Conservation (phyloP, 2,329 filamentous ascomycete genomes). For the Penicillium nordicum region DNA sequence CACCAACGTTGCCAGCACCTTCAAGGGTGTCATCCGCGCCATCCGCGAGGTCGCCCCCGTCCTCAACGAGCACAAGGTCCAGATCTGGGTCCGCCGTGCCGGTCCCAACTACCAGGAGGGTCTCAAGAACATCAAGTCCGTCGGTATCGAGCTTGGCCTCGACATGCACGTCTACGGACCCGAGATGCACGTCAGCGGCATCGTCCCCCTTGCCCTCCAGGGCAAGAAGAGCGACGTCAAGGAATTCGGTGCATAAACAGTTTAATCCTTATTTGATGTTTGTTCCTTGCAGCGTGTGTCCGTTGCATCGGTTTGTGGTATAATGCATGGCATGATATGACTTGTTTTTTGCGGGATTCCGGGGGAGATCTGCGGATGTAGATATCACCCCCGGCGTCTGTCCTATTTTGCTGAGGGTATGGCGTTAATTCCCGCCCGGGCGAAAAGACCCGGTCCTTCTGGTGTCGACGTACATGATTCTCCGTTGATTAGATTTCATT, state of each 20-base stretch:
- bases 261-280: constrained; percentile 24
- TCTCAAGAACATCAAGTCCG: constrained; percentile 99
- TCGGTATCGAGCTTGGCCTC: constrained; percentile 87
- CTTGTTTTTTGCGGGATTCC: constrained; percentile 23
- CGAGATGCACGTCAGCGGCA: constrained; percentile 87
- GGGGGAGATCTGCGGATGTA: constrained; percentile 9
- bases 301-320: constrained; percentile 33
- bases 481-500: constrained; percentile 27
- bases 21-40: constrained; percentile 99
- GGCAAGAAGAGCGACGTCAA: constrained; percentile 60
- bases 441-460: constrained; percentile 25
- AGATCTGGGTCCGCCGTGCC: constrained; percentile 90
- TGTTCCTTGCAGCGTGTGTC: constrained; percentile 28
- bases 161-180: constrained; percentile 89
- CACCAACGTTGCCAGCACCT: constrained; percentile 98
- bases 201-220: constrained; percentile 83
- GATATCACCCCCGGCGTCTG: constrained; percentile 16
- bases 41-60: constrained; percentile 82
- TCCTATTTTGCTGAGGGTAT: constrained; percentile 32
- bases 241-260: constrained; percentile 52
- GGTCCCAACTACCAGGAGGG: constrained; percentile 99
- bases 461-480: constrained; percentile 28
- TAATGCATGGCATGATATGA: constrained; percentile 41
- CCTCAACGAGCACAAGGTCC: constrained; percentile 92
- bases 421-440: constrained; percentile 27